Base-by-base conservation (phyloP, 805 yeast genomes). In the Metschnikowia cubensis region DNA sequence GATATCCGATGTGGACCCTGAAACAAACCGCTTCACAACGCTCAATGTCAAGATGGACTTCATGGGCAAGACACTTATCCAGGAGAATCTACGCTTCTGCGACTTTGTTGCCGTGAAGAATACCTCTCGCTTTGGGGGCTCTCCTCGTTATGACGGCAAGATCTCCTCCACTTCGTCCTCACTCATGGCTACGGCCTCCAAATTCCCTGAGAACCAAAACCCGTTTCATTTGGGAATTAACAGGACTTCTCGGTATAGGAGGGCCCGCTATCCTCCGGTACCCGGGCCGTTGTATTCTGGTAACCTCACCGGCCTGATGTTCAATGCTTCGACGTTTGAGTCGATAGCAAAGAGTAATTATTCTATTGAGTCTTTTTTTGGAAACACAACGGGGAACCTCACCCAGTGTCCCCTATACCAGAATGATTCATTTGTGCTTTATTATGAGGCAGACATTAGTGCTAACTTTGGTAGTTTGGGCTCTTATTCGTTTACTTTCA, bases 1-100 rank as follows among this genome's bases (percentile, higher is more conserved):
- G 3, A 71, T 79, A 8, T 55, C 65, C 13, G 83, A 79, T 52
- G 76, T 77, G 32, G 71, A 80, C 55, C 10, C 54, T 1, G 62
- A 71, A 3, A 73, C 82, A 1, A 77, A 79, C 59, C 69, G 64
- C 53, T 79, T 62, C 58, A 77, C 83, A 8, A 76, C 82, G 1
- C 59, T 80, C 39, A 80, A 76, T 47, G 75, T 76, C 11, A 66
- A 68, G 35, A 62, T 78, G 7, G 68, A 67, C 42, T 78, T 73
- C 56, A 67, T 70, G 61, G 81, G 79, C 15, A 71, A 73, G 39
- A 60, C 63, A 22, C 59, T 77, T 6, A 57, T 67, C 10, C 70
- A 69, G 50, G 72, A 73, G 35, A 72, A 71, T 53, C 54, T 64
- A 18, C 61, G 82, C 18, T 64, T 80, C 36, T 80, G 84, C 60